phyloP scores from a whole-genome alignment of 805 yeast species.

The Candida boidinii region DNA sequence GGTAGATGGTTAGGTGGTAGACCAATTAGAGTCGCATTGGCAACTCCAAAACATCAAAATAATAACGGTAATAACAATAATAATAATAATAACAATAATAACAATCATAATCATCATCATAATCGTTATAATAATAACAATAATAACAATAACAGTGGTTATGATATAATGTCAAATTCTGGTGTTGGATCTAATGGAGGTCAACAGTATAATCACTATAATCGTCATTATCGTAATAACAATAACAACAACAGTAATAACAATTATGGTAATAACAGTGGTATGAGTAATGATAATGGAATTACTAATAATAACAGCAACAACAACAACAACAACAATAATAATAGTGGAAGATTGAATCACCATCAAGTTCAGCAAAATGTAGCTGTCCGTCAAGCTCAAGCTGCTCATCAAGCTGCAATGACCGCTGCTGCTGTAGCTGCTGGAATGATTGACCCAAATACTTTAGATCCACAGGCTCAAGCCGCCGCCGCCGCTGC shows the following conservation, averaged over 20 bases:
- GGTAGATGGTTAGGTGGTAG: constrained; percentile 78
- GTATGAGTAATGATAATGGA: not conserved
- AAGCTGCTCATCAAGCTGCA: not conserved
- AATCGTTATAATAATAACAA: too few relatives aligned
- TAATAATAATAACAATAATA: too few relatives aligned
- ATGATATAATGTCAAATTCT: constrained; percentile 6
- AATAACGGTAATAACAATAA: constrained; percentile 10
- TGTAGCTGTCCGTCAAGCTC: too few relatives aligned
- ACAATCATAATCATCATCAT: too few relatives aligned
- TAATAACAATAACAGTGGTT: constrained; percentile 1
- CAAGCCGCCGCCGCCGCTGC: not conserved
- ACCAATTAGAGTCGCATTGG: constrained; percentile 67
- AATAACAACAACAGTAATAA: too few relatives aligned
- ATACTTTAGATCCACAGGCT: not conserved
- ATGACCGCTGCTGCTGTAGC: not conserved
- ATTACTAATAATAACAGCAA: not conserved
- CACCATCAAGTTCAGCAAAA: not conserved
- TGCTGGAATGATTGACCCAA: not conserved
- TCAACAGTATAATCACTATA: constrained; percentile 14
- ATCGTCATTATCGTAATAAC: too few relatives aligned
- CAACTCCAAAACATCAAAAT: constrained; percentile 56
- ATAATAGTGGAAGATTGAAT: too few relatives aligned
- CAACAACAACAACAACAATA: not conserved
- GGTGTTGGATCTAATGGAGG: constrained; percentile 13
- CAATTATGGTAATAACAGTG: too few relatives aligned